A percentile compares a stretch with the other conserved stretches of the same genome.
Evolutionary conservation across 257 asterid genomes (phyloP).

Genomic region (Nicotiana undulata): DNA sequence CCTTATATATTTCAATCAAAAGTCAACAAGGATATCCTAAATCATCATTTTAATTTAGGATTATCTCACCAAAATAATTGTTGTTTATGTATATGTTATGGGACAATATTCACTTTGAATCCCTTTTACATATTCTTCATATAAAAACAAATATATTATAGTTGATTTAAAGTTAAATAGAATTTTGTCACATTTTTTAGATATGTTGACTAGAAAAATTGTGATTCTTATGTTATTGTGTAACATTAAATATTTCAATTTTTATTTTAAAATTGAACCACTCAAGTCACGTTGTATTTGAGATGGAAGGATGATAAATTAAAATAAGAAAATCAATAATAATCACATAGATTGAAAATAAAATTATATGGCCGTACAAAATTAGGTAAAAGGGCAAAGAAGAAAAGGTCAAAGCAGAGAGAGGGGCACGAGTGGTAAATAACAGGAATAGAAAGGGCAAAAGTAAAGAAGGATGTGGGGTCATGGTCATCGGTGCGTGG

Average conservation of each 20-base stretch:
- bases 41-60: background rate
- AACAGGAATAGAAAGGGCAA: background rate
- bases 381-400: background rate
- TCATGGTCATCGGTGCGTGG: slow-evolving; percentile 12
- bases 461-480: background rate
- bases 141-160: too few species aligned
- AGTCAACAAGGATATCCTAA: background rate
- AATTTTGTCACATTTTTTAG: too few species aligned
- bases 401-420: background rate
- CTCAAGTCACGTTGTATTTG: background rate
- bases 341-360: background rate
- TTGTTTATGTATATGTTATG: too few species aligned
- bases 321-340: background rate
- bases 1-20: background rate
- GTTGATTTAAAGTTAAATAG: too few species aligned
- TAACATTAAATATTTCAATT: too few species aligned
- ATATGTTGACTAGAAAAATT: background rate
- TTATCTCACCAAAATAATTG: background rate
- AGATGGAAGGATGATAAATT: background rate
- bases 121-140: background rate
- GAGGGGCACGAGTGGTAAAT: background rate
- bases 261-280: too few species aligned
- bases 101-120: too few species aligned
- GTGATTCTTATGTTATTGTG: background rate
- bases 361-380: background rate